Conservation (phyloP, 2,329 filamentous ascomycete species). For the Phialemoniopsis sp. region DNA sequence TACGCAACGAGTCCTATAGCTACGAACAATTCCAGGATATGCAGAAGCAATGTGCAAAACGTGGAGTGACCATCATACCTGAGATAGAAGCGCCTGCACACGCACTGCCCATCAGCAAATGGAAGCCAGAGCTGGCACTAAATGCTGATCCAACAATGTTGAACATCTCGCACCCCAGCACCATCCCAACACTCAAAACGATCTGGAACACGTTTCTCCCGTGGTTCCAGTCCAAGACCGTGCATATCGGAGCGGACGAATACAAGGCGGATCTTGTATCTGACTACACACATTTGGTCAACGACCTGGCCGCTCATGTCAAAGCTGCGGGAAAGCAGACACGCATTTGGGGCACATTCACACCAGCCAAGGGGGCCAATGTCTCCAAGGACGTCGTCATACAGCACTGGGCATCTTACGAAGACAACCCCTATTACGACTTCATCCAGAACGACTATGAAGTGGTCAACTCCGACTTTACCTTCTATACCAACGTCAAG, state of each 20-base stretch:
- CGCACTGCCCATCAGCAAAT: conserved; percentile 51
- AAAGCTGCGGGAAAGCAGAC: conserved; percentile 32
- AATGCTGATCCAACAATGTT: conserved; percentile 41
- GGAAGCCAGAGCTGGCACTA: conserved; percentile 52
- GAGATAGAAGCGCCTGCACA: conserved; percentile 59
- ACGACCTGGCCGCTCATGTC: conserved; percentile 42
- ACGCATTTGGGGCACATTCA: conserved; percentile 54
- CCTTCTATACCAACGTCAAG: conserved; percentile 46
- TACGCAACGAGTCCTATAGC: conserved; percentile 51
- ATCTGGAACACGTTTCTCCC: conserved; percentile 50
- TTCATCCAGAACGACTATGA: conserved; percentile 40
- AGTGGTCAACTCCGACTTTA: conserved; percentile 50
- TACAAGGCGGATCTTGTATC: conserved; percentile 36
- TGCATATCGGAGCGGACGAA: conserved; percentile 54
- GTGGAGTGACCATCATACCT: conserved; percentile 54
- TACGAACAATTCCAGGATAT: conserved; percentile 45
- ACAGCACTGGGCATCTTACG: conserved; percentile 53
- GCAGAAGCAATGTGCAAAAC: conserved; percentile 44
- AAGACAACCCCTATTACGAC: conserved; percentile 41
- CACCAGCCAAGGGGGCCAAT: conserved; percentile 31
- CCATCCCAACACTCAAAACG: conserved; percentile 45
- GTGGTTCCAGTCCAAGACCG: conserved; percentile 52
- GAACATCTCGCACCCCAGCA: conserved; percentile 50
- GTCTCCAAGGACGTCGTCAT: no score
- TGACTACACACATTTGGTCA: conserved; percentile 50